phyloP scores from a whole-genome alignment of 1,284 basidiomycete species.

The Mycena citricolor region DNA sequence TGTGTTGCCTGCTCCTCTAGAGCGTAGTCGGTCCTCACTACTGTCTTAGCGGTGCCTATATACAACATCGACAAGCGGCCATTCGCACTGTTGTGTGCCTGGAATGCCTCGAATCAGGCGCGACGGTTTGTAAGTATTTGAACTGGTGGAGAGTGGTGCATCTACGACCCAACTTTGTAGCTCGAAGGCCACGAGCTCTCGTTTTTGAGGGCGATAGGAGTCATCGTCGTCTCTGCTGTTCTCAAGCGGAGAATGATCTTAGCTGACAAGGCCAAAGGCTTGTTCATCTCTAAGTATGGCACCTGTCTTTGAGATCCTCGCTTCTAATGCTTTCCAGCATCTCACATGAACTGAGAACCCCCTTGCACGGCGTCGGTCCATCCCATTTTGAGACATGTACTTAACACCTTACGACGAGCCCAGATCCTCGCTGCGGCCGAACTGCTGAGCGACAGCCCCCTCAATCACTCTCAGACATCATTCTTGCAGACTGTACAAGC shows the following conservation, averaged over 20 bases:
- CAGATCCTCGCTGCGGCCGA: constrained; percentile 24
- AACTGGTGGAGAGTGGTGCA: background rate
- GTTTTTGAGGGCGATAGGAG: constrained; percentile 46
- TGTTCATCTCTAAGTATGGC: constrained; percentile 86
- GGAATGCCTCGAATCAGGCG: constrained; percentile 77
- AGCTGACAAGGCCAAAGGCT: constrained; percentile 89
- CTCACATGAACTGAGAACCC: constrained; percentile 91
- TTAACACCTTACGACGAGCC: background rate
- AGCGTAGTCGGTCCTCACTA: constrained; percentile 3
- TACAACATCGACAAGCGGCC: constrained; percentile 94
- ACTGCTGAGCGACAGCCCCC: constrained; percentile 62
- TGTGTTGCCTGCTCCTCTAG: constrained; percentile 36
- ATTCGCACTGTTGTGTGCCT: constrained; percentile 90
- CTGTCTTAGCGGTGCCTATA: constrained; percentile 74
- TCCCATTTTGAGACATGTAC: background rate
- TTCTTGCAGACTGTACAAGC: constrained; percentile 89
- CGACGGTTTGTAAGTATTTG: constrained; percentile 71
- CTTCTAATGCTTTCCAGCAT: constrained; percentile 55
- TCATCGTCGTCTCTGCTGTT: constrained; percentile 93
- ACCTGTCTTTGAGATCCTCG: constrained; percentile 16
- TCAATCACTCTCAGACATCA: constrained; percentile 81
- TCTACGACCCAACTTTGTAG: too few species aligned
- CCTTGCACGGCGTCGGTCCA: constrained; percentile 73
- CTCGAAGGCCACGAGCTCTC: constrained; percentile 83
- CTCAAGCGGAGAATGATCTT: constrained; percentile 91